Evolutionary conservation across 192 early-diverging fungal species (phyloP).

Genomic region (Coemansia sp.): DNA sequence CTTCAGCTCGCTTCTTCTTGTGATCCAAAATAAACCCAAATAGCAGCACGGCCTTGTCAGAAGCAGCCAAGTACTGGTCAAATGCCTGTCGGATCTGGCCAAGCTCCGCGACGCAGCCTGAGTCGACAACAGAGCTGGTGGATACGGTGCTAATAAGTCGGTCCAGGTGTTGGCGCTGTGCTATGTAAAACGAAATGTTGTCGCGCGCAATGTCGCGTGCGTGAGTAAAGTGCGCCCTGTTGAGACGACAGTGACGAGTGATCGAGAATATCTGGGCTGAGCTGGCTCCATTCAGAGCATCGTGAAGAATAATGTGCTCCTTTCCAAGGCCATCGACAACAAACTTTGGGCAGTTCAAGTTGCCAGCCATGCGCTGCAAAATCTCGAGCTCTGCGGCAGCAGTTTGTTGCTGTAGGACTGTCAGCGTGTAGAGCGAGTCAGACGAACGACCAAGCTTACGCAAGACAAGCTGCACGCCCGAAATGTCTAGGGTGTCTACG

Average conservation of each 20-base stretch:
- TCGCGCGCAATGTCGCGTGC: conserved; percentile 39
- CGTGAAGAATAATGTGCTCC: conserved; percentile 34
- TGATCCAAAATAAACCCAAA: conserved; percentile 32
- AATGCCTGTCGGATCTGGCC: not conserved
- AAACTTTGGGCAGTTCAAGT: conserved; percentile 39
- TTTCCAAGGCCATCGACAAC: conserved; percentile 19
- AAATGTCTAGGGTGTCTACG: conserved; percentile 31
- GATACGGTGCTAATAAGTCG: not conserved
- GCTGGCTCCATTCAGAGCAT: not conserved
- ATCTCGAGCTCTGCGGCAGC: conserved; percentile 14
- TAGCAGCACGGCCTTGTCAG: conserved; percentile 21
- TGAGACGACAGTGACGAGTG: conserved; percentile 40
- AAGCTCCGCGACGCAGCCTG: not conserved
- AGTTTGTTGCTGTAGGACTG: conserved; percentile 2
- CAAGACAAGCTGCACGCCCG: conserved; percentile 23
- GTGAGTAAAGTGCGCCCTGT: conserved; percentile 31
- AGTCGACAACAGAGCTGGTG: not conserved
- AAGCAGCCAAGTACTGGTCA: conserved; percentile 17
- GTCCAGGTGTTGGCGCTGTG: conserved; percentile 8
- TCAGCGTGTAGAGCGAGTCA: conserved; percentile 19
- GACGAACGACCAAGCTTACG: conserved; percentile 45
- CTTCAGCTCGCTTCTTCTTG: conserved; percentile 24
- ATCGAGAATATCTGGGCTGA: conserved; percentile 14
- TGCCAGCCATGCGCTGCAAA: conserved; percentile 23
- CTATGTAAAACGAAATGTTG: conserved; percentile 30